Base-by-base conservation (phyloP, 2,329 filamentous ascomycete genomes). In the Parasarocladium wereldwijsianum region DNA sequence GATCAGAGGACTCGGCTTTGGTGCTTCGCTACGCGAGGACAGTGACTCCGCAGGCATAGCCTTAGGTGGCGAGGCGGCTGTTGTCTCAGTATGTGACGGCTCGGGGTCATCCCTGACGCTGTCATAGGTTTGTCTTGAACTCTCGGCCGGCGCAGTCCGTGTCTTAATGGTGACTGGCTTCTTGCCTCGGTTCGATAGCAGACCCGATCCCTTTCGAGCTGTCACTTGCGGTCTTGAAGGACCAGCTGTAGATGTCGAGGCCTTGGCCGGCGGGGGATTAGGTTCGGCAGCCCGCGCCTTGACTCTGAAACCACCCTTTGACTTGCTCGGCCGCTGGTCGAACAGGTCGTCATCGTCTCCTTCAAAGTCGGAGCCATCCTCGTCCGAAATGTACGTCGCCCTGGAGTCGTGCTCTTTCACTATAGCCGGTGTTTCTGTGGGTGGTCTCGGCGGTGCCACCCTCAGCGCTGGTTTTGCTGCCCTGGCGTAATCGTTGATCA, bases 401-500 rank as follows among this genome's bases (percentile, higher is more conserved):
- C 50, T 44, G 24, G 47, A 42, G 34, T 53, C 47, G 26, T 54
- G 45, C 19, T 51, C 48, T 9, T 35, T 34, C 5, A 54, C 36
- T 10, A 36, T 43, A 2, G 42, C 39, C 3, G 39, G 31, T 2
- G 39, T 34, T 18, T 39, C 34, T 25, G 26, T 36, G 3, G 38
- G 30, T 3, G 34, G 40, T 23, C 42, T 46, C 10, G 40, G 36
- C n/a, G n/a, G n/a, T 2, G 36, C 31, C 10, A 47, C 41, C 17
- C 45, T 43, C 17, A 46, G 50, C 7, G 39, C 34, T 4, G 55
- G 57, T 27, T 60, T 46, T 32, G 55, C 42, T 9, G 58, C 57
- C 26, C 61, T 60, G 17, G 60, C 55, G 27, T 63, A 55, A 29
- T 70, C 66, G 28, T 62, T 55, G 5, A 69, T 43, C 67, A 75